phyloP scores from a whole-genome alignment of 2,329 filamentous ascomycete genomes.

The Zasmidium citrigriseum region DNA sequence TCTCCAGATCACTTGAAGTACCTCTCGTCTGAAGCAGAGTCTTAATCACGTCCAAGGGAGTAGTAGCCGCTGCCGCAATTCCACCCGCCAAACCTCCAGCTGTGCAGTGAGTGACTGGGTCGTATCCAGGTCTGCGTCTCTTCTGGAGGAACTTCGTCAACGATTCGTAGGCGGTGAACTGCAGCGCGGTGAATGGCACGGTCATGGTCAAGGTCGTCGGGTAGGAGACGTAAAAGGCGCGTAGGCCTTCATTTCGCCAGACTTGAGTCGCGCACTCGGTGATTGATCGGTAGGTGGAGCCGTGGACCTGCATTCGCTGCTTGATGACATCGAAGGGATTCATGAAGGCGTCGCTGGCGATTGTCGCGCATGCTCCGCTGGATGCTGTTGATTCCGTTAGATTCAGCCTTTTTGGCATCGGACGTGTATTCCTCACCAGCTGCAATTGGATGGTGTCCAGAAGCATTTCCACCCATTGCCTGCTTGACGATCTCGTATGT shows the following conservation, averaged over 20 bases:
- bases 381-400: slow-evolving; percentile 59
- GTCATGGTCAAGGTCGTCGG: slow-evolving; percentile 98
- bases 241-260: slow-evolving; percentile 82
- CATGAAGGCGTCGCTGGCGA: slow-evolving; percentile 97
- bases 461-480: slow-evolving; percentile 86
- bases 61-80: slow-evolving; percentile 89
- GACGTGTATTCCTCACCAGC: slow-evolving; percentile 62
- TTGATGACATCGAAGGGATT: slow-evolving; percentile 99
- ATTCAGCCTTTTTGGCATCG: background rate
- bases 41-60: slow-evolving; percentile 97
- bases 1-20: slow-evolving; percentile 74
- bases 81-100: slow-evolving; percentile 92
- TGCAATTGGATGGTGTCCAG: slow-evolving; percentile 88
- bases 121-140: slow-evolving; percentile 60
- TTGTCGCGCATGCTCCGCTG: slow-evolving; percentile 91
- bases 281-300: slow-evolving; percentile 88
- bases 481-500: slow-evolving; percentile 98
- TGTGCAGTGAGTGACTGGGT: slow-evolving; percentile 89
- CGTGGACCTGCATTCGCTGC: slow-evolving; percentile 97
- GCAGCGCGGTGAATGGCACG: slow-evolving; percentile 92
- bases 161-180: slow-evolving; percentile 97
- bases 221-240: slow-evolving; percentile 97
- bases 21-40: slow-evolving; percentile 94
- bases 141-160: slow-evolving; percentile 91
- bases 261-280: slow-evolving; percentile 84